These are phyloP conservation scores for Bipolaris bicolor DNA, from an alignment of 2,329 filamentous ascomycete genomes.

Conservation along the genomic window DNA sequence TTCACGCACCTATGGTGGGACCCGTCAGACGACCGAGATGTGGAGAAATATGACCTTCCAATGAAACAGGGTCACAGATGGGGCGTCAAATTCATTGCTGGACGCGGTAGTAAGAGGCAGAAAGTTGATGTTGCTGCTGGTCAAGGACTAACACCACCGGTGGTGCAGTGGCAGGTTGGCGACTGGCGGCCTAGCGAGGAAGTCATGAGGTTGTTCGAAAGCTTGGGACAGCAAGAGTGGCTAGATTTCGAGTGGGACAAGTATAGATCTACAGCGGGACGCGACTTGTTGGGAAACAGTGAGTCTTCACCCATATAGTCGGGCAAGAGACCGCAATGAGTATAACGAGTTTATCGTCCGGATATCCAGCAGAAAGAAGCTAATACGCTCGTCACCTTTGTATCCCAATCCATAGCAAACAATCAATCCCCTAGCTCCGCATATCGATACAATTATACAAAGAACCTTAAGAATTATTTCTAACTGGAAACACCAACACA, in stretches of 20 bases:
- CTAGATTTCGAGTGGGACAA: slow-evolving; percentile 12
- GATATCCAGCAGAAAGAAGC: too few relatives aligned
- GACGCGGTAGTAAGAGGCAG: slow-evolving; percentile 7
- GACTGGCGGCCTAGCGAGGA: slow-evolving; percentile 19
- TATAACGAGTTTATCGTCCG: too few relatives aligned
- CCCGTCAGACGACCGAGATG: slow-evolving; percentile 7
- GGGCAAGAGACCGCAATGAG: not conserved
- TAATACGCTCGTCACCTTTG: too few relatives aligned
- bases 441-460: too few relatives aligned
- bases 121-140: slow-evolving; percentile 5
- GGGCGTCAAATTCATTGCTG: slow-evolving; percentile 18
- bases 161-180: slow-evolving; percentile 23
- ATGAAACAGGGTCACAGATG: slow-evolving; percentile 19
- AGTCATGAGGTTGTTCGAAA: slow-evolving; percentile 16
- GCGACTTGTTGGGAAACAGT: slow-evolving; percentile 12
- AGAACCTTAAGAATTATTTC: too few relatives aligned
- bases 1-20: slow-evolving; percentile 21
- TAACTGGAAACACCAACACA: too few relatives aligned
- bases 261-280: slow-evolving; percentile 5
- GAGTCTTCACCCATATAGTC: slow-evolving; percentile 11
- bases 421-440: too few relatives aligned
- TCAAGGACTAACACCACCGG: slow-evolving; percentile 6
- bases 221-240: slow-evolving; percentile 19
- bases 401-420: too few relatives aligned
- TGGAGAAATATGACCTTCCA: slow-evolving; percentile 8